phyloP scores from a whole-genome alignment of 2,329 filamentous ascomycete genomes.

The Beauveria sp. region DNA sequence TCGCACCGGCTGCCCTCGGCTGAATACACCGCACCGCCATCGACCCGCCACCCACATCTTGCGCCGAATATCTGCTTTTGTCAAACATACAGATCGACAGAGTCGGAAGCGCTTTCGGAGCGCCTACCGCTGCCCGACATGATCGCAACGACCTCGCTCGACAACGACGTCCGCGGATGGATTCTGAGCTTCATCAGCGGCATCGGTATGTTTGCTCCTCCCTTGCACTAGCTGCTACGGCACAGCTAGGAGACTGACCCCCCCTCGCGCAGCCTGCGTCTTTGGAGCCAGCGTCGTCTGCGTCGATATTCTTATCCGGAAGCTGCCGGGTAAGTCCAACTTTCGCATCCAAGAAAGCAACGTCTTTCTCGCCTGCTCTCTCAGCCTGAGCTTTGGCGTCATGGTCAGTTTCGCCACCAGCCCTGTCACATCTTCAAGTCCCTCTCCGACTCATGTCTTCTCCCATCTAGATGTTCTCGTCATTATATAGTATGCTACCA shows the following conservation, averaged over 20 bases:
- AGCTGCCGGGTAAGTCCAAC: constrained; percentile 62
- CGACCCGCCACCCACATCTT: neutral
- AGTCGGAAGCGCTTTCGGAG: neutral
- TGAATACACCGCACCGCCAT: neutral
- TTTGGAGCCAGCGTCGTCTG: constrained; percentile 79
- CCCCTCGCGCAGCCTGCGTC: constrained; percentile 47
- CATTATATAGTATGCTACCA: constrained; percentile 88
- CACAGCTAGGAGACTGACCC: constrained; percentile 14
- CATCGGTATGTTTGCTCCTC: constrained; percentile 40
- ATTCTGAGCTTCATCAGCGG: constrained; percentile 84
- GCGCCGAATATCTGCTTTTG: neutral
- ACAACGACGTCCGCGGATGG: constrained; percentile 88
- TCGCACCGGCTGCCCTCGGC: neutral
- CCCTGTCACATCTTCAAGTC: neutral
- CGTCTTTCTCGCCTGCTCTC: constrained; percentile 74
- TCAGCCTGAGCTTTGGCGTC: constrained; percentile 91
- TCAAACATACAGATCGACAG: neutral
- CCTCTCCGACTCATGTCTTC: neutral
- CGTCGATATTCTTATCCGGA: constrained; percentile 68
- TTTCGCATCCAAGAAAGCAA: constrained; percentile 90
- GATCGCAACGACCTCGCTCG: constrained; percentile 27
- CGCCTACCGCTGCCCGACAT: neutral
- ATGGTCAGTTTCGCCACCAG: constrained; percentile 58
- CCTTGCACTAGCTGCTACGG: neutral
- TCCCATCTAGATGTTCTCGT: constrained; percentile 68